Base-by-base conservation (phyloP, 2,329 filamentous ascomycete genomes). In the Pyrenochaeta sp. region DNA sequence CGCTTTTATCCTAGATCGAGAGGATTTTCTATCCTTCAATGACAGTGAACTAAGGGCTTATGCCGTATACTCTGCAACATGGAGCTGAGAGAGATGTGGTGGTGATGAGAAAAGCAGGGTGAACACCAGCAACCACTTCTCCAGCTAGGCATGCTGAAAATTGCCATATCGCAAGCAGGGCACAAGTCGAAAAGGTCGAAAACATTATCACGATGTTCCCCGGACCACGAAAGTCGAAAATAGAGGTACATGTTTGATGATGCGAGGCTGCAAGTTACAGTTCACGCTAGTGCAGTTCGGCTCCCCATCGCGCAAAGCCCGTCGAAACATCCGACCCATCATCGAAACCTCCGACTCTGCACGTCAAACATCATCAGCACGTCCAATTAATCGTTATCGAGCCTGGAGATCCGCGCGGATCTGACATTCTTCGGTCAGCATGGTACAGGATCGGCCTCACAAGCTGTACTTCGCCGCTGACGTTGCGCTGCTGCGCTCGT, bases 201-300 rank as follows among this genome's bases (percentile, higher is more conserved):
- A 31, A n/a, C 17, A 17, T n/a, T 36, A 15, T 5, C 33, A 36
- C n/a, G n/a, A 9, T 17, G 9, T 3, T 36, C 4, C 17, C n/a
- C 15, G 17, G 27, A 10, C n/a, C n/a, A 31, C n/a, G n/a, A 20
- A 37, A 37, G 35, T 20, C 45, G 23, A 30, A 21, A 21, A 41
- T 41, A 41, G 12, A 29, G 5, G 39, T 15, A 12, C 21, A 10
- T n/a, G 21, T 2, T 17, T 14, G 12, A 30, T 15, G 15, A 30
- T 7, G 29, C 17, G 29, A 50, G 46, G 40, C 41, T 42, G n/a
- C 21, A 35, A 41, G 27, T 47, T 47, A 42, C 43, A 55, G 45
- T 42, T 39, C 37, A n/a, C 27, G 27, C 33, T 51, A 51, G 47
- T 42, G 52, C 45, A 11, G 48, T 51, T 56, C 53, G 53, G 53